Conservation (phyloP, 139 green algal genomes). For the Bryopsis sp. region DNA sequence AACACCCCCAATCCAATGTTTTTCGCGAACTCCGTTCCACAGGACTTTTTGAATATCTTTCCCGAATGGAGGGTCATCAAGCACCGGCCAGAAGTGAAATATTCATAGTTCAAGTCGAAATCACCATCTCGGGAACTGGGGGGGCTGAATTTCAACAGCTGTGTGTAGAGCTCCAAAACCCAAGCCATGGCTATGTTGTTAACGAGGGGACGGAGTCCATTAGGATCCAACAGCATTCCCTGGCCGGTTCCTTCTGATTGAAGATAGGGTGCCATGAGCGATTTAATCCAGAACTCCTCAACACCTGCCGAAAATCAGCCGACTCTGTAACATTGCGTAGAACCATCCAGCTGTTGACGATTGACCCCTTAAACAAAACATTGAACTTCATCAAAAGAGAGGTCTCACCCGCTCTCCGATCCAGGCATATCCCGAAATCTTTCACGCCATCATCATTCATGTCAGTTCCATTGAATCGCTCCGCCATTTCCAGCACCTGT, state of each 20-base stretch:
- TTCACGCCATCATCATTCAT: constrained; percentile 19
- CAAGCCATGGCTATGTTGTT: constrained; percentile 13
- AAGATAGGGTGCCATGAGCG: constrained; percentile 22
- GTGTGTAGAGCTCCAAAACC: constrained; percentile 3
- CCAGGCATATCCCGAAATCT: constrained; percentile 27
- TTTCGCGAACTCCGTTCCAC: not conserved
- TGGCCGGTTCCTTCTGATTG: constrained; percentile 17
- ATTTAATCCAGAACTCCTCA: constrained; percentile 13
- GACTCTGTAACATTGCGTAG: constrained; percentile 12
- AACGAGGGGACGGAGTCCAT: constrained; percentile 10
- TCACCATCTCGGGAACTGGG: not conserved
- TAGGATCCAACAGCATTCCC: constrained; percentile 15
- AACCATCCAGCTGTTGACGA: constrained; percentile 11
- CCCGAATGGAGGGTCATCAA: constrained; percentile 20
- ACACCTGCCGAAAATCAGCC: not conserved
- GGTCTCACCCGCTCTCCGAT: not conserved
- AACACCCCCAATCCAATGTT: not conserved
- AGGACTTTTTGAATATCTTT: constrained; percentile 18
- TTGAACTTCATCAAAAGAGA: not conserved
- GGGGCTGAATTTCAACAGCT: constrained; percentile 18
- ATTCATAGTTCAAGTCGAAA: not conserved
- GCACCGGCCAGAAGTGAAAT: constrained; percentile 18
- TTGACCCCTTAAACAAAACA: not conserved
- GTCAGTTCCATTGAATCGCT: constrained; percentile 10
- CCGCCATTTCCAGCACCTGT: constrained; percentile 20